Percentiles rank a stretch among this genome's conserved stretches.
Conservation (phyloP, 495 filamentous ascomycete species). For the Articulospora tetracladia region DNA sequence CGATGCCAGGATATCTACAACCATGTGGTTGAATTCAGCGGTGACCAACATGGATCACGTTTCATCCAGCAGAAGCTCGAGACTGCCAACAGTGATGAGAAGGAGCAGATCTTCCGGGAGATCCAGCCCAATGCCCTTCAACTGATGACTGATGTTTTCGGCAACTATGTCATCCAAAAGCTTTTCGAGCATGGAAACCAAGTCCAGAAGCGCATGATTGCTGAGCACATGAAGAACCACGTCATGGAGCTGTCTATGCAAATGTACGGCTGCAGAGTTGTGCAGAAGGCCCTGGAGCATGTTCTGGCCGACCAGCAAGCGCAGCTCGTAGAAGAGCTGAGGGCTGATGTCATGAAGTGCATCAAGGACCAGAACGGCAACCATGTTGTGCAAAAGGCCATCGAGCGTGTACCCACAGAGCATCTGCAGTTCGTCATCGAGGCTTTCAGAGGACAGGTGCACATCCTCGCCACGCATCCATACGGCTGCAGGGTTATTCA, state of each 20-base stretch:
- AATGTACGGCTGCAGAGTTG: conserved; percentile 95
- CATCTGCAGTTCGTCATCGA: conserved; percentile 88
- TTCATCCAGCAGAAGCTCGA: conserved; percentile 96
- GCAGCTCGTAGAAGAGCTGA: conserved; percentile 76
- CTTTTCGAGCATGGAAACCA: conserved; percentile 97
- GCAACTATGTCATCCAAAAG: conserved; percentile 98
- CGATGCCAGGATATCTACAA: conserved; percentile 71
- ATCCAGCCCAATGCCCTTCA: conserved; percentile 78
- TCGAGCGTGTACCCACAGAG: conserved; percentile 77
- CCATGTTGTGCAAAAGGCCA: conserved; percentile 94
- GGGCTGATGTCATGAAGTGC: conserved; percentile 71
- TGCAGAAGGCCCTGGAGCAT: conserved; percentile 94
- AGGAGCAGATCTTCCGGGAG: conserved; percentile 88
- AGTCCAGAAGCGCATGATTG: conserved; percentile 83
- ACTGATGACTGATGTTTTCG: conserved; percentile 94
- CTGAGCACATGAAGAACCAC: conserved; percentile 80
- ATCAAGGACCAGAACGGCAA: conserved; percentile 93
- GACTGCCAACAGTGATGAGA: conserved; percentile 94
- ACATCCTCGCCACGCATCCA: conserved; percentile 68
- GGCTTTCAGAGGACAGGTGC: conserved; percentile 78
- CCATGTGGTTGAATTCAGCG: conserved; percentile 91
- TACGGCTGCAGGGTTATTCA: conserved; percentile 96
- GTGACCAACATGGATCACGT: conserved; percentile 91
- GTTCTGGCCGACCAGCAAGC: conserved; percentile 89
- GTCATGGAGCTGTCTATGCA: conserved; percentile 75